These are phyloP conservation scores for Ceratobasidium sp. DNA, from an alignment of 1,284 basidiomycete species.

Conservation along the genomic window DNA sequence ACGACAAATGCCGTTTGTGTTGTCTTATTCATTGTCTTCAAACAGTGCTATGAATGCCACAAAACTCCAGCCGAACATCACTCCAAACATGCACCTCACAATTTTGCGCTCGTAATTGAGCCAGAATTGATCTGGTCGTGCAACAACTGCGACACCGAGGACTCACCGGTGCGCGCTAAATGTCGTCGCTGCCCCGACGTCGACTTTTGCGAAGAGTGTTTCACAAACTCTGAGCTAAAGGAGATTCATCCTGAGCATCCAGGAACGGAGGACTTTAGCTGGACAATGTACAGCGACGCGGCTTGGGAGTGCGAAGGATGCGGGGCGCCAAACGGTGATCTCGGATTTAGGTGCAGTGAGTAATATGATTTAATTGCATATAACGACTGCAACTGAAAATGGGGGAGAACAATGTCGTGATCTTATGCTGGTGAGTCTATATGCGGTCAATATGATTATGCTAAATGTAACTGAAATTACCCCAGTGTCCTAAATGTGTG, in stretches of 20 bases:
- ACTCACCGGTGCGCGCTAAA: slow-evolving; percentile 15
- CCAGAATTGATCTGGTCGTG: slow-evolving; percentile 15
- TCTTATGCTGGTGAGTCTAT: slow-evolving; percentile 3
- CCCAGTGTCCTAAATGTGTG: slow-evolving; percentile 29
- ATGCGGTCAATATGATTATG: too few species aligned
- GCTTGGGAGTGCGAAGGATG: slow-evolving; percentile 37
- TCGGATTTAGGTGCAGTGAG: slow-evolving; percentile 36
- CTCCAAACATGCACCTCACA: slow-evolving; percentile 25
- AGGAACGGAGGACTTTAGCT: slow-evolving; percentile 9
- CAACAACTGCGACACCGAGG: slow-evolving; percentile 7
- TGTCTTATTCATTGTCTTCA: background rate
- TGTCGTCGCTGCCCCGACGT: slow-evolving; percentile 24
- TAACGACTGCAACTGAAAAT: too few species aligned
- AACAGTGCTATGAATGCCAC: slow-evolving; percentile 38
- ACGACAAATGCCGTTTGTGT: background rate
- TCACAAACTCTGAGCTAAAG: background rate
- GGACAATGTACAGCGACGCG: slow-evolving; percentile 24
- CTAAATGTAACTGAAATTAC: too few species aligned
- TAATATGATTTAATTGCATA: background rate
- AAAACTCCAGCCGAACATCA: slow-evolving; percentile 34
- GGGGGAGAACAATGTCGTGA: background rate
- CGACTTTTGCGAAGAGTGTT: slow-evolving; percentile 26
- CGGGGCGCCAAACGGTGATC: slow-evolving; percentile 24
- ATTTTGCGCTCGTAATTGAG: slow-evolving; percentile 36
- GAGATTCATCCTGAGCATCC: slow-evolving; percentile 19